phyloP scores from a whole-genome alignment of 2,329 filamentous ascomycete species.

The Akanthomyces muscarius region DNA sequence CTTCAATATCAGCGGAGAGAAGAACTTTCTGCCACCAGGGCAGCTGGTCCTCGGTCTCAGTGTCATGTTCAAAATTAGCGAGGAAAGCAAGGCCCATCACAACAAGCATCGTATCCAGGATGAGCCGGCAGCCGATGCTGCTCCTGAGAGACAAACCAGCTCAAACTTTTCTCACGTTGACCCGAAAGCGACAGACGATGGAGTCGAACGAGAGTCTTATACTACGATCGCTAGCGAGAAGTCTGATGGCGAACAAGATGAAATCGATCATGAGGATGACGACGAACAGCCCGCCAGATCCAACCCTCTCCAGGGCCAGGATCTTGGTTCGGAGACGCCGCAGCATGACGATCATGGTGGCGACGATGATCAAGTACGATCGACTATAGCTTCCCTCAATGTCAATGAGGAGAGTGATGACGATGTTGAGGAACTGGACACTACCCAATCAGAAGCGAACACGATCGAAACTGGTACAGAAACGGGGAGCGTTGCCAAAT shows the following conservation, averaged over 20 bases:
- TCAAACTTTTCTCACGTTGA: background rate
- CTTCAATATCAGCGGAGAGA: constrained; percentile 80
- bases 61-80: constrained; percentile 82
- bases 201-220: background rate
- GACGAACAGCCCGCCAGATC: constrained; percentile 18
- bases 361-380: background rate
- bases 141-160: constrained; percentile 19
- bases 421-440: background rate
- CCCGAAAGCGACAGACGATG: constrained; percentile 3
- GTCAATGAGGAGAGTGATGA: background rate
- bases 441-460: background rate
- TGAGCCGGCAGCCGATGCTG: constrained; percentile 20
- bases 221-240: background rate
- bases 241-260: background rate
- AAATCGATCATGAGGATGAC: constrained; percentile 22
- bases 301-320: constrained; percentile 19
- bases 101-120: constrained; percentile 57
- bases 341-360: background rate
- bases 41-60: constrained; percentile 85
- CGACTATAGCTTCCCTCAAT: background rate
- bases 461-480: background rate
- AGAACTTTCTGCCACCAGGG: constrained; percentile 85
- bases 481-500: background rate
- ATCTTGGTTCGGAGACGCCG: too few relatives aligned
- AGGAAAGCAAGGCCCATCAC: constrained; percentile 79